phyloP scores from a whole-genome alignment of 768 basidiomycete genomes.

The Panus rudis region DNA sequence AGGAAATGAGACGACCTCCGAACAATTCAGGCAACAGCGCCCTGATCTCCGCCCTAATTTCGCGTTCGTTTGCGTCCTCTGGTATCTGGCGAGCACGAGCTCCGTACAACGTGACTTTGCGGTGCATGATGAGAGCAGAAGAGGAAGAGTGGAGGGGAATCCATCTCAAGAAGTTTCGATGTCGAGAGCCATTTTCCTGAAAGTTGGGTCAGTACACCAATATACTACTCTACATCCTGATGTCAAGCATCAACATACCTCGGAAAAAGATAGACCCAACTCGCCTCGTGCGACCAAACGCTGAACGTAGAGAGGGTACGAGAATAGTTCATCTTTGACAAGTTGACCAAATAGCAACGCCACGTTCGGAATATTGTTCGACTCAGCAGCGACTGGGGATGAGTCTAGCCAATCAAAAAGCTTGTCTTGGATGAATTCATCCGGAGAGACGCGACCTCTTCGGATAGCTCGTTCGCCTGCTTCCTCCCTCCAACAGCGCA shows the following conservation, averaged over 20 bases:
- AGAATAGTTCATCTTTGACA: conserved; percentile 62
- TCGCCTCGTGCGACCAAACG: conserved; percentile 79
- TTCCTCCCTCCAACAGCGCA: conserved; percentile 54
- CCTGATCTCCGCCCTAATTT: conserved; percentile 67
- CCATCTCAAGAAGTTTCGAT: conserved; percentile 62
- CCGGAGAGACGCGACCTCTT: conserved; percentile 52
- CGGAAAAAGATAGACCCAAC: conserved; percentile 43
- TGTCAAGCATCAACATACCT: conserved; percentile 32
- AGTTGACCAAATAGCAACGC: conserved; percentile 68
- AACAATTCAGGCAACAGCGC: conserved; percentile 61
- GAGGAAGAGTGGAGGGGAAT: conserved; percentile 62
- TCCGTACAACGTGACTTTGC: conserved; percentile 65
- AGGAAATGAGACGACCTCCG: conserved; percentile 35
- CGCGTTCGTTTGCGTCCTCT: conserved; percentile 62
- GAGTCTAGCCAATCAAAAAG: conserved; percentile 79
- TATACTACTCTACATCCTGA: not conserved
- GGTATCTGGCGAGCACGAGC: conserved; percentile 60
- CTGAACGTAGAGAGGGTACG: conserved; percentile 69
- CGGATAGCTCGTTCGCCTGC: conserved; percentile 57
- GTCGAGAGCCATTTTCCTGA: conserved; percentile 49
- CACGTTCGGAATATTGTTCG: conserved; percentile 48
- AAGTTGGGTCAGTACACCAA: not conserved
- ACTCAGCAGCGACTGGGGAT: conserved; percentile 52
- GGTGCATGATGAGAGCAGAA: conserved; percentile 56
- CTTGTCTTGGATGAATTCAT: conserved; percentile 63